Conservation (phyloP, 345 rosid species). For the Populus simonii region DNA sequence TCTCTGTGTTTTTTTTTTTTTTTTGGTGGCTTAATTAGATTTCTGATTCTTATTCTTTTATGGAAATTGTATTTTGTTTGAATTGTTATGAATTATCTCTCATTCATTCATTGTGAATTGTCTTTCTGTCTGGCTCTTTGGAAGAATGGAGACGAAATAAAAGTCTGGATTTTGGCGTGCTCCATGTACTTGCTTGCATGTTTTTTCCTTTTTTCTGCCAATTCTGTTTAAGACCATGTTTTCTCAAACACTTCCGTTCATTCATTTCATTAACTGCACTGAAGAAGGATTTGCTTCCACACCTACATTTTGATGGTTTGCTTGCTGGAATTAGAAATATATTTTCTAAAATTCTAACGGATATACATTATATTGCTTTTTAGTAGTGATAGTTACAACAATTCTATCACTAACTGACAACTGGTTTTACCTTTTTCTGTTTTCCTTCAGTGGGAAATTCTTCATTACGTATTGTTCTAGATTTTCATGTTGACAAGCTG, state of each 20-base stretch:
- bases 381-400: not conserved
- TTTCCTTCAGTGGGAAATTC: not conserved
- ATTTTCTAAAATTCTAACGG: not conserved
- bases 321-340: not conserved
- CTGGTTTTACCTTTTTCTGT: not conserved
- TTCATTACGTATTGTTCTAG: not conserved
- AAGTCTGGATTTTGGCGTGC: not conserved
- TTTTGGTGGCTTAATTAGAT: not conserved
- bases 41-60: not conserved
- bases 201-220: not conserved
- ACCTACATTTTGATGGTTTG: not conserved
- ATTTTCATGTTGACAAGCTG: not conserved
- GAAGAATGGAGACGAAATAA: not conserved
- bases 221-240: not conserved
- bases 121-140: not conserved
- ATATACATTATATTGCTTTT: not conserved
- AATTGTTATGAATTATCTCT: not conserved
- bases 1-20: not conserved
- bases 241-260: not conserved
- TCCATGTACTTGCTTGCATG: not conserved
- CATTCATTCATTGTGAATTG: not conserved
- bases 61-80: not conserved
- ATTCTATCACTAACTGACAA: not conserved
- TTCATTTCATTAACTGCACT: not conserved
- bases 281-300: not conserved